Percentiles rank a stretch among this genome's conserved stretches.
Conservation (phyloP, 2,329 filamentous ascomycete genomes). For the Fusarium keratoplasticum region DNA sequence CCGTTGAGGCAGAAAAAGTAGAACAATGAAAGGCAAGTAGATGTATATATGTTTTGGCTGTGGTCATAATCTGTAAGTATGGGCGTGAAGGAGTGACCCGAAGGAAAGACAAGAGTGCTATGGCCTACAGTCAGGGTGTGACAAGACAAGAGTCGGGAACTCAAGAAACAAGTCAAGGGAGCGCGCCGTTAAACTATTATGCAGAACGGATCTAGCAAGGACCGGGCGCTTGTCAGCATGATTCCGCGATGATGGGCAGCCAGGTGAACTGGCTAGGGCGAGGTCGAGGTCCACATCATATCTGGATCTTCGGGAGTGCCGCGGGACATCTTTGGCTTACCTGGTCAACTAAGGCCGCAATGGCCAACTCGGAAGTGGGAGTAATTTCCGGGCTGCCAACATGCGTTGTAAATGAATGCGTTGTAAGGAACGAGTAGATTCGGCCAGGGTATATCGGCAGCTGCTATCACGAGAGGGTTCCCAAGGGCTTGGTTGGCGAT, state of each 20-base stretch:
- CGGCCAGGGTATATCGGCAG: slow-evolving; percentile 37
- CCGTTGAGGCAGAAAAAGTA: slow-evolving; percentile 55
- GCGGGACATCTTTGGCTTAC: slow-evolving; percentile 45
- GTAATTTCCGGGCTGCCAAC: slow-evolving; percentile 46
- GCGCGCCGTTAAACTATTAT: slow-evolving; percentile 42
- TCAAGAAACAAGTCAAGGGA: slow-evolving; percentile 30
- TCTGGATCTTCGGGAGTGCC: slow-evolving; percentile 48
- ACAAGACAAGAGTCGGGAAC: slow-evolving; percentile 63
- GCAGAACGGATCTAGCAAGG: slow-evolving; percentile 42
- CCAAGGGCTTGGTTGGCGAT: slow-evolving; percentile 22
- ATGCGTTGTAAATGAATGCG: slow-evolving; percentile 40
- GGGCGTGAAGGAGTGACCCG: slow-evolving; percentile 30
- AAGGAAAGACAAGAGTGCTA: slow-evolving; percentile 40
- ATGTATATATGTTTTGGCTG: slow-evolving; percentile 52
- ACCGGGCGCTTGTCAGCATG: slow-evolving; percentile 44
- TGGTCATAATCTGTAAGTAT: slow-evolving; percentile 40
- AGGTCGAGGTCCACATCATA: slow-evolving; percentile 43
- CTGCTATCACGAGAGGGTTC: slow-evolving; percentile 35
- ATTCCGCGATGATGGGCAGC: slow-evolving; percentile 37
- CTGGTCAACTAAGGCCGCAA: slow-evolving; percentile 45
- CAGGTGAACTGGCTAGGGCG: slow-evolving; percentile 40
- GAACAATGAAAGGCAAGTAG: slow-evolving; percentile 63
- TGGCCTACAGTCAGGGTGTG: slow-evolving; percentile 64
- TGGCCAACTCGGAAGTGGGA: slow-evolving; percentile 45
- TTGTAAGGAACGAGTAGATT: slow-evolving; percentile 40